Conservation (phyloP, 495 filamentous ascomycete genomes). For the Daldinia childiae region DNA sequence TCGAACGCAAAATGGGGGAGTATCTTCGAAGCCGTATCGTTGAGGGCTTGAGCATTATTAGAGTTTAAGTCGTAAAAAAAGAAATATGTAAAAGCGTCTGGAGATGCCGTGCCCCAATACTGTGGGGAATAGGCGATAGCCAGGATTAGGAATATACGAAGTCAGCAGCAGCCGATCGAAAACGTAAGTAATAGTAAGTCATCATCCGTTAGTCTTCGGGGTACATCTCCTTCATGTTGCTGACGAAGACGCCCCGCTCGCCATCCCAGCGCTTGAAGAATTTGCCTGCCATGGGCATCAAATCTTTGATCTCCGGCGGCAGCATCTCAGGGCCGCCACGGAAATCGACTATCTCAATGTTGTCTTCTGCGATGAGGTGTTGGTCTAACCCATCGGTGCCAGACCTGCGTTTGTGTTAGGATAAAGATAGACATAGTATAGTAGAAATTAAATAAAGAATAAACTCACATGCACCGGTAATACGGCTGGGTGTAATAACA, state of each 20-base stretch:
- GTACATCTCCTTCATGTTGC: conserved; percentile 86
- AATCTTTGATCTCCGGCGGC: conserved; percentile 48
- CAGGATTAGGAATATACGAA: background rate
- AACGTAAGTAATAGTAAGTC: background rate
- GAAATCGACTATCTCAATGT: conserved; percentile 71
- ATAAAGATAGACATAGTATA: conserved; percentile 10
- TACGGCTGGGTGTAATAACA: conserved; percentile 44
- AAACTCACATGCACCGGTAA: conserved; percentile 50
- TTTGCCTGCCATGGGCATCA: conserved; percentile 79
- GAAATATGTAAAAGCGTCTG: background rate
- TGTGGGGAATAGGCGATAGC: background rate
- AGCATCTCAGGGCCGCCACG: conserved; percentile 51
- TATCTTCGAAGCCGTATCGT: background rate
- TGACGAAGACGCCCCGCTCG: conserved; percentile 73
- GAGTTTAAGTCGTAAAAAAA: background rate
- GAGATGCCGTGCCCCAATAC: background rate
- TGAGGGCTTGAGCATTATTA: background rate
- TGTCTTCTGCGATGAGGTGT: conserved; percentile 87
- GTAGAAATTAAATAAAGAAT: conserved; percentile 8
- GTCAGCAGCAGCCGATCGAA: background rate
- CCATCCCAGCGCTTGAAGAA: conserved; percentile 90
- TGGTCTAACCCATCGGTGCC: conserved; percentile 67
- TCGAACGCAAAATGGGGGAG: background rate
- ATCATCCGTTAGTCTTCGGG: conserved; percentile 73
- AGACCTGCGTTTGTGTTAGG: conserved; percentile 58